A percentile compares a stretch with the other conserved stretches of the same genome.
These are phyloP conservation scores for Brettanomyces anomalus DNA, from an alignment of 805 yeast genomes.

Conservation along the genomic window DNA sequence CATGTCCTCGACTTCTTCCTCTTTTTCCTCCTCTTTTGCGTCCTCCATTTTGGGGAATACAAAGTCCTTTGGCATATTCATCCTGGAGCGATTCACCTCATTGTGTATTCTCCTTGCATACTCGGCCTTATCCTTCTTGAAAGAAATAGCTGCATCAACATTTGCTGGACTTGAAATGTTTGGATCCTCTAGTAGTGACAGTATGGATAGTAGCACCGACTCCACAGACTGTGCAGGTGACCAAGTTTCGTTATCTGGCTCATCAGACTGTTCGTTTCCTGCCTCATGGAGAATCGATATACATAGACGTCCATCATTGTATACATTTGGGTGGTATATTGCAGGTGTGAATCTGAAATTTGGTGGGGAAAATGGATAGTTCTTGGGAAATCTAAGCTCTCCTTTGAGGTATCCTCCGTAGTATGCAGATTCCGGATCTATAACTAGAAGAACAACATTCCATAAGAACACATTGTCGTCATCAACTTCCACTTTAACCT, in stretches of 20 bases:
- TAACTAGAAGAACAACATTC: slow-evolving; percentile 90
- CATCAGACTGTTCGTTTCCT: slow-evolving; percentile 82
- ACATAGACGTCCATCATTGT: slow-evolving; percentile 89
- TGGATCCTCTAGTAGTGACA: slow-evolving; percentile 89
- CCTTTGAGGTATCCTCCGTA: slow-evolving; percentile 95
- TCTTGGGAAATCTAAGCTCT: slow-evolving; percentile 84
- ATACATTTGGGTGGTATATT: slow-evolving; percentile 93
- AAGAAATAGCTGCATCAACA: slow-evolving; percentile 94
- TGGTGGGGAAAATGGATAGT: slow-evolving; percentile 91
- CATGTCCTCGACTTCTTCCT: slow-evolving; percentile 22
- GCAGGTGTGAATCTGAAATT: slow-evolving; percentile 90
- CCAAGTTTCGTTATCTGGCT: slow-evolving; percentile 93
- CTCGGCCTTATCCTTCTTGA: slow-evolving; percentile 72
- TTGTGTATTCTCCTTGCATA: slow-evolving; percentile 69
- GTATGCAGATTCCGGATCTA: slow-evolving; percentile 81
- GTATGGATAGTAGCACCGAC: slow-evolving; percentile 82
- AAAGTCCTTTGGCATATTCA: slow-evolving; percentile 81
- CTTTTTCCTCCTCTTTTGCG: slow-evolving; percentile 24
- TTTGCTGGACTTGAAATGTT: slow-evolving; percentile 92
- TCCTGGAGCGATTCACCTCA: slow-evolving; percentile 76
- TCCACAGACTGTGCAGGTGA: slow-evolving; percentile 91
- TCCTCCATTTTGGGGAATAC: slow-evolving; percentile 67
- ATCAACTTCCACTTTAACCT: slow-evolving; percentile 33
- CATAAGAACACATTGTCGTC: slow-evolving; percentile 53
- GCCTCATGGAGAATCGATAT: slow-evolving; percentile 88